phyloP scores from a whole-genome alignment of 2,329 filamentous ascomycete species.

The Samsoniella hepiali region DNA sequence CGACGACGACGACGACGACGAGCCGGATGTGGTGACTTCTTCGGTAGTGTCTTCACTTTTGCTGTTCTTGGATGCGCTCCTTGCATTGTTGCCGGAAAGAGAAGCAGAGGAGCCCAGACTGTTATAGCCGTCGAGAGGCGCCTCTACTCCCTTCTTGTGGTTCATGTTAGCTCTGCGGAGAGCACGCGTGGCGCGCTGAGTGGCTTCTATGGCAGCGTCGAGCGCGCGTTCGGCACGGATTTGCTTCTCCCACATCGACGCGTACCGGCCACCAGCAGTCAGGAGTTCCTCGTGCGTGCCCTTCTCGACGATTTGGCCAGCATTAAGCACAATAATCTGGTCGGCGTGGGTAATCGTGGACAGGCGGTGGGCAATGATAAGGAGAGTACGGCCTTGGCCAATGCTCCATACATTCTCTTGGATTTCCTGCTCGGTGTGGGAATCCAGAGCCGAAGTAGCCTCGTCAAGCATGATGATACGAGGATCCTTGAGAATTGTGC shows the following conservation, averaged over 20 bases:
- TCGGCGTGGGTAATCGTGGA: constrained; percentile 84
- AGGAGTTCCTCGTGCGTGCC: constrained; percentile 79
- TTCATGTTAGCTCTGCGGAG: constrained; percentile 50
- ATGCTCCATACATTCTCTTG: constrained; percentile 81
- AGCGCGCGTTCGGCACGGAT: constrained; percentile 69
- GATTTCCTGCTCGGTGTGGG: constrained; percentile 89
- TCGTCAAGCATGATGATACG: constrained; percentile 91
- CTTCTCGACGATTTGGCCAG: constrained; percentile 72
- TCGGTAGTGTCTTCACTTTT: constrained; percentile 31
- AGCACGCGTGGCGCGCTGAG: constrained; percentile 33
- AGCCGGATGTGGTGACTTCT: constrained; percentile 24
- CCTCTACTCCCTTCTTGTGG: constrained; percentile 37
- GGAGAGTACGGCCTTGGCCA: constrained; percentile 80
- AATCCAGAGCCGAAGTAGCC: constrained; percentile 86
- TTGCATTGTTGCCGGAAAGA: constrained; percentile 33
- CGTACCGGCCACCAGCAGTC: constrained; percentile 67
- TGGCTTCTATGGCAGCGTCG: constrained; percentile 35
- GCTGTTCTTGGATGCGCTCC: constrained; percentile 30
- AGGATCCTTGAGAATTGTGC: constrained; percentile 88
- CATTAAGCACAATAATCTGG: constrained; percentile 75
- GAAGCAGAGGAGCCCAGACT: constrained; percentile 46
- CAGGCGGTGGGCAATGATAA: constrained; percentile 90
- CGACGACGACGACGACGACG: constrained; percentile 39
- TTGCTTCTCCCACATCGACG: constrained; percentile 87
- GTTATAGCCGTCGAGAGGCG: constrained; percentile 44